Evolutionary conservation across 2,329 filamentous ascomycete species (phyloP).

Genomic region (Scopulariopsis brevicaulis): DNA sequence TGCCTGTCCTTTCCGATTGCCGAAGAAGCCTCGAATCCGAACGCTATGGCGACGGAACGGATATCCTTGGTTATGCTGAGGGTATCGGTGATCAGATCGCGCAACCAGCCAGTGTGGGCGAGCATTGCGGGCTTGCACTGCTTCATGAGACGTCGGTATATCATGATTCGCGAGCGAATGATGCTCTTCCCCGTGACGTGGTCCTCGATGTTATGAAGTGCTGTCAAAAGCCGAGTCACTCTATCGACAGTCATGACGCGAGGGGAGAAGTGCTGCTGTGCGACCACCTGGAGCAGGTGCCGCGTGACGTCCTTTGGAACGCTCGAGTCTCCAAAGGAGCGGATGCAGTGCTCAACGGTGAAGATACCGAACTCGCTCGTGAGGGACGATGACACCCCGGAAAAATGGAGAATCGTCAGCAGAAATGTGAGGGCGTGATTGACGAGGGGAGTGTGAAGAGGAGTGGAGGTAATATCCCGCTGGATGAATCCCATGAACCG

Average conservation of each 20-base stretch:
- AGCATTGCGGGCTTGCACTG: conserved; percentile 64
- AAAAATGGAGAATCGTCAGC: conserved; percentile 64
- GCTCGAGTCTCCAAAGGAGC: conserved; percentile 54
- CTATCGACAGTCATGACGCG: conserved; percentile 65
- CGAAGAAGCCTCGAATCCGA: conserved; percentile 62
- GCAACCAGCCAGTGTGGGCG: conserved; percentile 64
- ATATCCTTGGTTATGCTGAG: conserved; percentile 70
- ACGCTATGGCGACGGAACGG: conserved; percentile 58
- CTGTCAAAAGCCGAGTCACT: conserved; percentile 57
- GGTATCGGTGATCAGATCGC: conserved; percentile 72
- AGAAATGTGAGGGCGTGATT: conserved; percentile 71
- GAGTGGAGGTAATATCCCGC: conserved; percentile 57
- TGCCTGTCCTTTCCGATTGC: conserved; percentile 57
- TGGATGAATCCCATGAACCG: conserved; percentile 73
- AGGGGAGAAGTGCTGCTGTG: conserved; percentile 65
- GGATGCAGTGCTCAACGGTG: conserved; percentile 70
- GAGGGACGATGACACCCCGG: conserved; percentile 57
- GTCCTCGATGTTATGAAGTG: conserved; percentile 61
- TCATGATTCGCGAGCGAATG: conserved; percentile 60
- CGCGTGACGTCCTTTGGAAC: conserved; percentile 69
- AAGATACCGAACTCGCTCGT: conserved; percentile 70
- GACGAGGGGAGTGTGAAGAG: conserved; percentile 56
- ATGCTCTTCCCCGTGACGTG: conserved; percentile 73
- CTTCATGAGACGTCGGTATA: conserved; percentile 67
- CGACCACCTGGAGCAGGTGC: conserved; percentile 70